These are phyloP conservation scores for Trichoderma pleuroti DNA, from an alignment of 2,329 filamentous ascomycete species.

Conservation along the genomic window DNA sequence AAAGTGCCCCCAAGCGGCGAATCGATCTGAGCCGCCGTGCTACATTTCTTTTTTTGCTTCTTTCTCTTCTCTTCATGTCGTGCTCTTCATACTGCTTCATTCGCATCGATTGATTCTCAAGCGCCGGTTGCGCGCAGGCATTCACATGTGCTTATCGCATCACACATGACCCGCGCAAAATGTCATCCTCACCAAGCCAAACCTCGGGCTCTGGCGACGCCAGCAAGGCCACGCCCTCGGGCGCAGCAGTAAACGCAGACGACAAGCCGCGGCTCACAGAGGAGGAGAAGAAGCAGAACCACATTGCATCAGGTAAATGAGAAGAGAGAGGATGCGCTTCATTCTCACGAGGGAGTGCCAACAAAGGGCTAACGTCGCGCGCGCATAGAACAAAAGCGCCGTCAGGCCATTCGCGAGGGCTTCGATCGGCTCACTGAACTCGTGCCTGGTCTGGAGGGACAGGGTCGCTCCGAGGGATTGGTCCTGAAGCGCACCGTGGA, in stretches of 20 bases:
- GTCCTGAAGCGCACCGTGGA: constrained; percentile 72
- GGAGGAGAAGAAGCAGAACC: constrained; percentile 54
- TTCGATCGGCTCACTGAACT: constrained; percentile 78
- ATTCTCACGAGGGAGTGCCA: not conserved
- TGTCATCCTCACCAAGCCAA: constrained; percentile 32
- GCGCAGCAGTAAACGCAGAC: constrained; percentile 29
- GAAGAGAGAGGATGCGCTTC: not conserved
- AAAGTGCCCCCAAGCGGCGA: not conserved
- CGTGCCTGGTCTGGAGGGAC: constrained; percentile 77
- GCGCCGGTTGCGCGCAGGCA: not conserved
- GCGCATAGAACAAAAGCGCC: constrained; percentile 42
- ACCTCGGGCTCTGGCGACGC: constrained; percentile 26
- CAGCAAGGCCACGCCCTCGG: not conserved
- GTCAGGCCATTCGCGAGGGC: constrained; percentile 70
- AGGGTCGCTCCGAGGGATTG: constrained; percentile 78
- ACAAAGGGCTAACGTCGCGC: constrained; percentile 19
- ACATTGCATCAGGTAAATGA: constrained; percentile 50
- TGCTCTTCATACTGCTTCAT: not conserved
- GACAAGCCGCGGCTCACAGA: constrained; percentile 52
- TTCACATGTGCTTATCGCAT: not conserved
- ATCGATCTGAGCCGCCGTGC: not conserved
- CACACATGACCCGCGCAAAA: constrained; percentile 16
- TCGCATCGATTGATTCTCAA: not conserved
- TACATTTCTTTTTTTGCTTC: not conserved
- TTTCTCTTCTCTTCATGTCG: no score